These are phyloP conservation scores for Maudiozyma humilis DNA, from an alignment of 1,139 yeast species.

Conservation along the genomic window DNA sequence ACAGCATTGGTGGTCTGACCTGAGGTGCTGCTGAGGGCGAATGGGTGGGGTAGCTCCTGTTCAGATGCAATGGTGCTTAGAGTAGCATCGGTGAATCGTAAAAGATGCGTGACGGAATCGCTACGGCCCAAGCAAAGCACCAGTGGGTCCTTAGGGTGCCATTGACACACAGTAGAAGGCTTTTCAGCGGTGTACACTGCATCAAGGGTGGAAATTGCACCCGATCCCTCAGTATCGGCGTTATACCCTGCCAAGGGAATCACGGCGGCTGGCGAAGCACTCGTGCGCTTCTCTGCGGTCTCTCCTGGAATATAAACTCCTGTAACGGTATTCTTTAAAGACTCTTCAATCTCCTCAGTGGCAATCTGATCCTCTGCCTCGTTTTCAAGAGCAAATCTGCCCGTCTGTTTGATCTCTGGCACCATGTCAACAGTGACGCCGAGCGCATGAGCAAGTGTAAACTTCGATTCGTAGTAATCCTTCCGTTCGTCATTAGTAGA, in stretches of 20 bases:
- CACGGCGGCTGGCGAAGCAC: neutral
- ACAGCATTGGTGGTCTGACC: constrained; percentile 21
- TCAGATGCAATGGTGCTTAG: constrained; percentile 4
- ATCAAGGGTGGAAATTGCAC: neutral
- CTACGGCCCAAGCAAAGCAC: constrained; percentile 37
- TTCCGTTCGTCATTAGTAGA: constrained; percentile 14
- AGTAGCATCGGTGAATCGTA: constrained; percentile 10
- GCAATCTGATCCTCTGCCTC: constrained; percentile 11
- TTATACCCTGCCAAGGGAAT: neutral
- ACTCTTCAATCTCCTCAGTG: neutral
- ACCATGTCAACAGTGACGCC: constrained; percentile 29
- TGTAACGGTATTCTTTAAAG: neutral
- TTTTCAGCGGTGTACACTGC: neutral
- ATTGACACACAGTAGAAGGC: constrained; percentile 29
- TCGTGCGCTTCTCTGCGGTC: no score
- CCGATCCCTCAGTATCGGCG: neutral
- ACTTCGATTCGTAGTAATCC: constrained; percentile 25
- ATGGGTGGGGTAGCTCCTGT: constrained; percentile 23
- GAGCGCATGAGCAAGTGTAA: constrained; percentile 36
- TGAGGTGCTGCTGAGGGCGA: constrained; percentile 17
- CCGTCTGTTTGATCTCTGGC: constrained; percentile 28
- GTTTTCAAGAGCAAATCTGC: constrained; percentile 28
- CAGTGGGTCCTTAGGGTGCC: constrained; percentile 35
- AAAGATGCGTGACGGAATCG: constrained; percentile 34
- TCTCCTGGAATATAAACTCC: neutral